These are phyloP conservation scores for Suillus sp. DNA, from an alignment of 768 basidiomycete species.

Conservation along the genomic window DNA sequence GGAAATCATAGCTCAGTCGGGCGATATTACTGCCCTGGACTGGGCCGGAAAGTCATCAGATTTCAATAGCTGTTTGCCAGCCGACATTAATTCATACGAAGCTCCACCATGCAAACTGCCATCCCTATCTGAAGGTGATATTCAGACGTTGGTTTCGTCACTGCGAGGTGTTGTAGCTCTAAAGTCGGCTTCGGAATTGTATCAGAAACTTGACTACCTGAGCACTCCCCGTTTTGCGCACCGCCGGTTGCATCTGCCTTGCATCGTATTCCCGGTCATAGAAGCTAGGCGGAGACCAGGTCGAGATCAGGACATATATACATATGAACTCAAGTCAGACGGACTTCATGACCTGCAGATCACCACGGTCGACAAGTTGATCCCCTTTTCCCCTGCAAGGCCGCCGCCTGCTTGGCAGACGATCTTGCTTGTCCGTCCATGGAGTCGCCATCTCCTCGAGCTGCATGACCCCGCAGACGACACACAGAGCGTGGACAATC, in stretches of 20 bases:
- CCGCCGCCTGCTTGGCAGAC: too few species aligned
- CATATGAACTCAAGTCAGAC: not conserved
- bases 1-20: not conserved
- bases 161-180: not conserved
- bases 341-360: not conserved
- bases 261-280: not conserved
- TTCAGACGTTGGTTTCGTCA: too few species aligned
- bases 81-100: not conserved
- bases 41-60: not conserved
- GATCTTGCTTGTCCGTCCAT: too few species aligned
- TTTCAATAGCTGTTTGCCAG: not conserved
- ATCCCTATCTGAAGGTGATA: not conserved
- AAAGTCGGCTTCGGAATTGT: not conserved
- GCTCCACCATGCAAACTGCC: not conserved
- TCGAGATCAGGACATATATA: fast-evolving
- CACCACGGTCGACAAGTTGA: not conserved
- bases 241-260: not conserved
- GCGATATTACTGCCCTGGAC: not conserved
- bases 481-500: too few species aligned
- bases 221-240: not conserved
- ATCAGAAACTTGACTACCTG: not conserved
- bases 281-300: fast-evolving
- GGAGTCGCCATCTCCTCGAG: too few species aligned
- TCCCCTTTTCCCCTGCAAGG: too few species aligned
- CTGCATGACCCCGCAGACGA: too few species aligned